A percentile compares a stretch with the other conserved stretches of the same genome.
Conservation (phyloP, 2,329 filamentous ascomycete genomes). For the Plenodomus lindquistii region DNA sequence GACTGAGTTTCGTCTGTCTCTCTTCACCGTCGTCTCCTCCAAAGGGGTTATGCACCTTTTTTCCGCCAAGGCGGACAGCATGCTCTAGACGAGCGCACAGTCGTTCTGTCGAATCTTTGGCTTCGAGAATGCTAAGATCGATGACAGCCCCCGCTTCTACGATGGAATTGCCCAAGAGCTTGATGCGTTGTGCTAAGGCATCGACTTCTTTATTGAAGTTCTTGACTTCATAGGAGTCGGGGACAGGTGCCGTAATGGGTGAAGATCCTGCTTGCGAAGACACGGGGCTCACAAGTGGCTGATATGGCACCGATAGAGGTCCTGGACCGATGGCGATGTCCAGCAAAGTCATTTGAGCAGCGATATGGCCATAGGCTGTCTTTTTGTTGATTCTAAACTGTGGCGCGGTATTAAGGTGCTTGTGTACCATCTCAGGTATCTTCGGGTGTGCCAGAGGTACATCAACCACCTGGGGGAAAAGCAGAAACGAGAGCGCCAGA, state of each 20-base stretch:
- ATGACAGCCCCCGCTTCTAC: constrained; percentile 68
- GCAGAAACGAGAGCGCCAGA: constrained; percentile 67
- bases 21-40: constrained; percentile 52
- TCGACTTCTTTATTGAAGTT: constrained; percentile 75
- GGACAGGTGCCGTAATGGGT: constrained; percentile 11
- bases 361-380: constrained; percentile 71
- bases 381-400: constrained; percentile 58
- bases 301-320: constrained; percentile 36
- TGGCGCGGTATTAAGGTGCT: constrained; percentile 37
- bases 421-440: constrained; percentile 25
- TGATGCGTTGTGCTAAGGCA: constrained; percentile 55
- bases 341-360: constrained; percentile 68
- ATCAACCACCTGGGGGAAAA: constrained; percentile 43
- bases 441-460: constrained; percentile 28
- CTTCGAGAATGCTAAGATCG: constrained; percentile 66
- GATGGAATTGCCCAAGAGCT: constrained; percentile 63
- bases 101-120: constrained; percentile 75
- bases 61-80: constrained; percentile 66
- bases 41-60: constrained; percentile 44
- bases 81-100: constrained; percentile 74
- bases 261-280: constrained; percentile 26
- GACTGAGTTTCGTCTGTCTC: constrained; percentile 50
- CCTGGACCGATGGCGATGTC: constrained; percentile 76
- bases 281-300: constrained; percentile 32
- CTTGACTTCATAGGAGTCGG: constrained; percentile 40